phyloP scores from a whole-genome alignment of 176 grass and related monocot species.

The Carex parvula region DNA sequence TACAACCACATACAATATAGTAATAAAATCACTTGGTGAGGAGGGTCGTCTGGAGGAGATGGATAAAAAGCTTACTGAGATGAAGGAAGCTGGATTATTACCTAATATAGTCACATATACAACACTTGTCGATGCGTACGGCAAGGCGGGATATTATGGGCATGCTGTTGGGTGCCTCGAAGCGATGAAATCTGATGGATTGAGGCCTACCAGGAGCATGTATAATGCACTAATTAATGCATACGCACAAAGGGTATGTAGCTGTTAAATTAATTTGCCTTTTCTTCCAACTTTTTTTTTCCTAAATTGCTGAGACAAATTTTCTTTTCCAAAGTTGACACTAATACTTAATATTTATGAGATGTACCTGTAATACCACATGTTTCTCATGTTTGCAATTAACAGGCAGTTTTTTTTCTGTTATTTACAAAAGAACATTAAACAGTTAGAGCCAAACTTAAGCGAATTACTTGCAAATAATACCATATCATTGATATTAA shows the following conservation, averaged over 20 bases:
- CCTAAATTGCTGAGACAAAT: background rate
- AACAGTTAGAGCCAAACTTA: background rate
- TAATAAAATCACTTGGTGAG: slow-evolving; percentile 84
- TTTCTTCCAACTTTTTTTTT: slow-evolving; percentile 11
- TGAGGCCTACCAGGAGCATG: slow-evolving; percentile 75
- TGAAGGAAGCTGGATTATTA: slow-evolving; percentile 70
- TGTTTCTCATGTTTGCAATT: slow-evolving; percentile 5
- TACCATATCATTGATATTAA: background rate
- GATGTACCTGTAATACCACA: background rate
- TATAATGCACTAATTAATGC: slow-evolving; percentile 96
- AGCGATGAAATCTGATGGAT: slow-evolving; percentile 67
- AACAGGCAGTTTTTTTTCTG: background rate
- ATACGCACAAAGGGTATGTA: slow-evolving; percentile 77
- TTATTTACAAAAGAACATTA: background rate
- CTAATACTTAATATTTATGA: background rate
- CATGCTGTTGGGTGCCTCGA: slow-evolving; percentile 90
- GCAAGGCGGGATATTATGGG: slow-evolving; percentile 70
- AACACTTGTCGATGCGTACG: slow-evolving; percentile 94
- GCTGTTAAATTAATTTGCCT: background rate
- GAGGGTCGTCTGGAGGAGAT: slow-evolving; percentile 55
- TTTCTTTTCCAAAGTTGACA: background rate
- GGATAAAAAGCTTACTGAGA: slow-evolving; percentile 55
- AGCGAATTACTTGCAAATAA: background rate
- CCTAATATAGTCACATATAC: slow-evolving; percentile 88
- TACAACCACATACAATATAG: slow-evolving; percentile 83